Conservation (phyloP, 805 yeast species). For the Candida oleophila region DNA sequence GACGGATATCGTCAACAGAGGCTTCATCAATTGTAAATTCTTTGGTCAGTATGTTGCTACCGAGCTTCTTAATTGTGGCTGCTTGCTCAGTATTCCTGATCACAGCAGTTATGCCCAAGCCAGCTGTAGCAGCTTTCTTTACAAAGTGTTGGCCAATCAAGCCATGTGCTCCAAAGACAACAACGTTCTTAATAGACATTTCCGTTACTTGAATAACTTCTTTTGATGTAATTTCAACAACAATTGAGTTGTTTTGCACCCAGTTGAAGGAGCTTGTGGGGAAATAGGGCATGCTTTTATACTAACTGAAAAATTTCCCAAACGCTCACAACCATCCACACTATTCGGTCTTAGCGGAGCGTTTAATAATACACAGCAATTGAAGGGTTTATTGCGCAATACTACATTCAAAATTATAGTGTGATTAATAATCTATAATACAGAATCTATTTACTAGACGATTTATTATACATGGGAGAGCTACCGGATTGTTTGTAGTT, state of each 20-base stretch:
- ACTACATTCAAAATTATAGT: too few relatives aligned
- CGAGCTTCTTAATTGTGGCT: constrained; percentile 33
- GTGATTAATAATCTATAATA: constrained; percentile 4
- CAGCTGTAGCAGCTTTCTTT: constrained; percentile 24
- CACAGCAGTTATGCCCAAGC: constrained; percentile 34
- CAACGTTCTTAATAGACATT: constrained; percentile 8
- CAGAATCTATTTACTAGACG: constrained; percentile 7
- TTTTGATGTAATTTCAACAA: too few relatives aligned
- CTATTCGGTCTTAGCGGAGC: too few relatives aligned
- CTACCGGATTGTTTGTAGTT: constrained; percentile 3
- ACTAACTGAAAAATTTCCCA: too few relatives aligned
- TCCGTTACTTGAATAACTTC: too few relatives aligned
- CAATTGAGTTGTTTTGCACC: too few relatives aligned
- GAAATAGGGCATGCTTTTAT: too few relatives aligned
- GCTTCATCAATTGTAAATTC: constrained; percentile 40
- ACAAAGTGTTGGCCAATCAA: constrained; percentile 52
- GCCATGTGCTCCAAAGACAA: constrained; percentile 61
- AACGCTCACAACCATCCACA: too few relatives aligned
- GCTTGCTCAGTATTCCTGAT: constrained; percentile 49
- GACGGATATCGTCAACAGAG: constrained; percentile 30
- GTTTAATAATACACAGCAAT: too few relatives aligned
- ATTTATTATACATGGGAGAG: constrained; percentile 6
- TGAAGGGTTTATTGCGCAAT: too few relatives aligned
- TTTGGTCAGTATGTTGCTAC: constrained; percentile 32
- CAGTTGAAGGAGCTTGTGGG: too few relatives aligned